phyloP scores from a whole-genome alignment of 352 stramenopile genomes.

The Phytophthora pisi region DNA sequence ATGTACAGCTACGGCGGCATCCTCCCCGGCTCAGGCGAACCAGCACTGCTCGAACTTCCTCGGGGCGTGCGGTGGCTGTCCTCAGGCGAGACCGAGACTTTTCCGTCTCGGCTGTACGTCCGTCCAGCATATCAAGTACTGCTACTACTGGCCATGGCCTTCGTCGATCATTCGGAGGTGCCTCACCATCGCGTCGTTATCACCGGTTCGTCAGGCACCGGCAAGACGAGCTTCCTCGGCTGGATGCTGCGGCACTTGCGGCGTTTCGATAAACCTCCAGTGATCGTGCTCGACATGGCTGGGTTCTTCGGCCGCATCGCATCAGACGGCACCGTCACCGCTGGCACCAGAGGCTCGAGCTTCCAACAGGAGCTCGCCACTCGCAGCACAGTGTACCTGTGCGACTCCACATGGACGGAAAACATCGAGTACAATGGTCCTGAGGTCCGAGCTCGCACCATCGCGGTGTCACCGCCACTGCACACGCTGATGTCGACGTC shows the following conservation, averaged over 20 bases:
- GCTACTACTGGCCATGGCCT: constrained; percentile 31
- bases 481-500: constrained; percentile 4
- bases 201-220: constrained; percentile 42
- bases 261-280: constrained; percentile 16
- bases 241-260: constrained; percentile 39
- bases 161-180: constrained; percentile 30
- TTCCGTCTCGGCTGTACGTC: constrained; percentile 27
- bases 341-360: constrained; percentile 27
- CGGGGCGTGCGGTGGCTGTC: constrained; percentile 19
- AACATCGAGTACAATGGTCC: neutral
- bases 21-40: constrained; percentile 20
- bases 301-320: constrained; percentile 41
- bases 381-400: constrained; percentile 41
- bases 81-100: neutral
- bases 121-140: constrained; percentile 35
- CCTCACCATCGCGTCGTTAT: constrained; percentile 34
- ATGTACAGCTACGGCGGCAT: constrained; percentile 26
- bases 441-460: constrained; percentile 30
- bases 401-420: constrained; percentile 25
- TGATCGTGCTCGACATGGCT: constrained; percentile 36
- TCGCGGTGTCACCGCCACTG: constrained; percentile 26
- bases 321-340: constrained; percentile 25
- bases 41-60: constrained; percentile 25
- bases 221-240: constrained; percentile 49
- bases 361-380: constrained; percentile 33